Conservation (phyloP, 2,329 filamentous ascomycete species). For the Didymella pinodella region DNA sequence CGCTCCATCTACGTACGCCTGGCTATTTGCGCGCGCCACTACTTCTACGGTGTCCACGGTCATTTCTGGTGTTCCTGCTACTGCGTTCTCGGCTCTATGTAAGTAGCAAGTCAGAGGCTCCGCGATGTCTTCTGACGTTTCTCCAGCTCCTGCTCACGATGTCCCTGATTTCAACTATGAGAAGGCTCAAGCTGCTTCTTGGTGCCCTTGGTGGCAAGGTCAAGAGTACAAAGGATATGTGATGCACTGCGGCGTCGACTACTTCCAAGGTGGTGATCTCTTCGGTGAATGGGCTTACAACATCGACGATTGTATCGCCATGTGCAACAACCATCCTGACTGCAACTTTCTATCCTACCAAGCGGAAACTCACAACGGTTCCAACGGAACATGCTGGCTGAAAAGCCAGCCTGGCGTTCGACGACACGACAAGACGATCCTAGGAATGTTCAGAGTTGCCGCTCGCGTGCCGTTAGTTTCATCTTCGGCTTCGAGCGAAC, state of each 20-base stretch:
- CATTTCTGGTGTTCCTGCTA: background rate
- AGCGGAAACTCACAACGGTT: background rate
- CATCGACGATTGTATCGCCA: background rate
- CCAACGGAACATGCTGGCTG: background rate
- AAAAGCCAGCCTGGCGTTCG: background rate
- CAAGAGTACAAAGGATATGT: background rate
- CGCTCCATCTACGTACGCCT: background rate
- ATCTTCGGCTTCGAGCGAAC: background rate
- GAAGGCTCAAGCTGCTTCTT: background rate
- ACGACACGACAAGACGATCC: background rate
- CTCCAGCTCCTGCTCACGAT: background rate
- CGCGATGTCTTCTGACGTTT: background rate
- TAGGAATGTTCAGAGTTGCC: background rate
- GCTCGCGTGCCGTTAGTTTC: background rate
- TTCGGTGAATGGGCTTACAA: background rate
- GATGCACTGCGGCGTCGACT: slow-evolving; percentile 8
- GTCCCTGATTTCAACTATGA: too few species aligned
- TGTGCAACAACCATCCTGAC: background rate
- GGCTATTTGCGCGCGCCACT: background rate
- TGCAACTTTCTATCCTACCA: background rate
- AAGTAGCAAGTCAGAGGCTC: background rate
- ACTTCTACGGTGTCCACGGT: background rate
- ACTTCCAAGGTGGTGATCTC: slow-evolving; percentile 1
- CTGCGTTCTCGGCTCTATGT: background rate
- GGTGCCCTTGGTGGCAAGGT: background rate